These are phyloP conservation scores for Sarocladium brachiariae DNA, from an alignment of 2,329 filamentous ascomycete genomes.

Conservation along the genomic window DNA sequence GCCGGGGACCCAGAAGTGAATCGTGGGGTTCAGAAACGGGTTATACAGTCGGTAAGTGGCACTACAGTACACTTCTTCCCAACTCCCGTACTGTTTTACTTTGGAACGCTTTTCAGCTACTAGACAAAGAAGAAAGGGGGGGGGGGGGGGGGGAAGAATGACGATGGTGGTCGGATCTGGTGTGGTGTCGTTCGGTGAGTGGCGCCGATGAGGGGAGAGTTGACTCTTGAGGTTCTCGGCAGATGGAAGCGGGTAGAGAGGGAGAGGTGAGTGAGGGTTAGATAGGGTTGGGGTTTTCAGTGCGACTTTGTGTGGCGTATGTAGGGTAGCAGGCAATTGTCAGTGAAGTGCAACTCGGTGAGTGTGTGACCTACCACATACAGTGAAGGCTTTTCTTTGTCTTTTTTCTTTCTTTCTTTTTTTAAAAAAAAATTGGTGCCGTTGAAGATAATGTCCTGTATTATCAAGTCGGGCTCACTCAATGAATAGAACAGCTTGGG, in stretches of 20 bases:
- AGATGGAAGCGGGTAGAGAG: not conserved
- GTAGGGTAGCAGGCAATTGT: too few species aligned
- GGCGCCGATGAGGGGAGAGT: not conserved
- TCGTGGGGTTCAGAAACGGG: constrained; percentile 1
- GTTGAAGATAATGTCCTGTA: not conserved
- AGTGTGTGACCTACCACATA: not conserved
- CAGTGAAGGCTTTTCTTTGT: not conserved
- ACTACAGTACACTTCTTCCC: too few species aligned
- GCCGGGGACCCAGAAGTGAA: not conserved
- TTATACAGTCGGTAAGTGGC: constrained; percentile 5
- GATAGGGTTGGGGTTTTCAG: too few species aligned
- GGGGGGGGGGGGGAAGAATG: too few species aligned
- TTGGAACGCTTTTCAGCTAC: too few species aligned
- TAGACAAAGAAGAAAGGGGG: too few species aligned
- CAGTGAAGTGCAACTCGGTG: too few species aligned
- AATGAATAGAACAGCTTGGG: too few species aligned
- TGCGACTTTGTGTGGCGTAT: not conserved
- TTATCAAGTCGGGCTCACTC: too few species aligned
- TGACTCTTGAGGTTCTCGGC: not conserved
- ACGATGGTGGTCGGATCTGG: too few species aligned
- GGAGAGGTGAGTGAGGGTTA: too few species aligned
- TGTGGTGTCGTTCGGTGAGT: constrained; percentile 1
- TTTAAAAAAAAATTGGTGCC: not conserved
- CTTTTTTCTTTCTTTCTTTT: not conserved
- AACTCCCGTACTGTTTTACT: too few species aligned